Base-by-base conservation (phyloP, 2,329 filamentous ascomycete species). In the Rhynchosporium secalis region DNA sequence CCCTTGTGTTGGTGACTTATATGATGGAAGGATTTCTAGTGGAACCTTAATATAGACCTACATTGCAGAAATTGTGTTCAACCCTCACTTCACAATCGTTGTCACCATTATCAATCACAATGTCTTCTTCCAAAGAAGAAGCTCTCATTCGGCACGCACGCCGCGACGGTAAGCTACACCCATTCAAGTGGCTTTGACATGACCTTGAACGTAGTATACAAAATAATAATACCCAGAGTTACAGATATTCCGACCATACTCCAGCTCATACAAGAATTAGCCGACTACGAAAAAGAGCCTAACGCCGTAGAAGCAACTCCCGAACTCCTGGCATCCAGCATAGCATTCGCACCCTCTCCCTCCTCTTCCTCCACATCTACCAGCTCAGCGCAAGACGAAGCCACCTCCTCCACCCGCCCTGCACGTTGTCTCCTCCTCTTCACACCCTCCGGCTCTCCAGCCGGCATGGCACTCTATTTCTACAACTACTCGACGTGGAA, bases 401-500 rank as follows among this genome's bases (percentile, higher is more conserved):
- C 82, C 6, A 87, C 83, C 56, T 79, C 83, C 0, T 75, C 83
- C 1, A 70, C 76, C 4, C 79, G 78, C n/a, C 91, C 88, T 36
- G 90, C 92, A 20, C 89, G 91, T 65, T 94, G 91, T 56, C 81
- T 96, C 40, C 77, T 96, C 9, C 77, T 94, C 60, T 80, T 81
- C 68, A 74, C 75, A 1, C 78, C 80, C 33, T 75, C 78, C 5
- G 76, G 79, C 10, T 73, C 77, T 45, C 75, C 75, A 0, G 90
- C 86, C 0, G 92, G 89, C 54, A 91, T 97, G 84, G 92, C 92
- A 1, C 78, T 97, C 46, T 97, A 92, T 78, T 98, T 96, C 76
- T 92, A 94, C 81, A 98, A 94, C 78, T 98, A 96, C 78, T 92
- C 88, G 72, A 97, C 94, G 0, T 98, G 95, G 95, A 85, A 90